Evolutionary conservation across 1,139 yeast genomes (phyloP).

Genomic region (Nakaseomyces uthaithaninus): DNA sequence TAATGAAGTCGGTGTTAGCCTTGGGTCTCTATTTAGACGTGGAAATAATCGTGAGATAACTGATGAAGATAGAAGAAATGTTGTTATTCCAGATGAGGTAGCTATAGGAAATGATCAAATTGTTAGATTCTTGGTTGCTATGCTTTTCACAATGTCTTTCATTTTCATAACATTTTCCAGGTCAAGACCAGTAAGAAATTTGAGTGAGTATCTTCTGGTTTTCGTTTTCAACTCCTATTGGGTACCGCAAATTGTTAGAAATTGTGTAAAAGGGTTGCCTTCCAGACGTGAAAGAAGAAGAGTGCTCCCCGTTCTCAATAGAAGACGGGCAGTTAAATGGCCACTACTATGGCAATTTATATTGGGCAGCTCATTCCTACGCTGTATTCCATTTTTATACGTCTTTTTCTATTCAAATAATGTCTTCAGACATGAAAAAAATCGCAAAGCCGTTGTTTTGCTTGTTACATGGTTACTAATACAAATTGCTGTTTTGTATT

Average conservation of each 20-base stretch:
- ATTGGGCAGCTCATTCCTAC: constrained; percentile 52
- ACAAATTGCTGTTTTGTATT: constrained; percentile 48
- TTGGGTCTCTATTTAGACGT: constrained; percentile 23
- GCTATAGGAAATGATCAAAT: constrained; percentile 53
- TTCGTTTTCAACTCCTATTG: constrained; percentile 61
- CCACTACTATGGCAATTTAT: constrained; percentile 43
- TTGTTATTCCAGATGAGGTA: constrained; percentile 42
- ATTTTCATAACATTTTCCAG: constrained; percentile 55
- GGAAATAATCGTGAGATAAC: constrained; percentile 16
- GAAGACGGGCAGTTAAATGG: constrained; percentile 21
- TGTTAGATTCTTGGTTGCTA: constrained; percentile 48
- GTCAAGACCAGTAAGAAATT: constrained; percentile 49
- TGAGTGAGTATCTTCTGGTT: constrained; percentile 51
- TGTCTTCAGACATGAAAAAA: constrained; percentile 51
- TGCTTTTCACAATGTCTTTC: constrained; percentile 52
- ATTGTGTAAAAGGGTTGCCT: constrained; percentile 41
- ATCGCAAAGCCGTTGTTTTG: constrained; percentile 41
- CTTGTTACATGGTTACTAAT: constrained; percentile 46
- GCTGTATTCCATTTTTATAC: constrained; percentile 61
- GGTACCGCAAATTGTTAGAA: constrained; percentile 85
- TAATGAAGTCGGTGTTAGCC: constrained; percentile 42
- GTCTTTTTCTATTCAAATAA: constrained; percentile 41
- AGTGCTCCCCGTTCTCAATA: constrained; percentile 10
- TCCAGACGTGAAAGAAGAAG: constrained; percentile 23
- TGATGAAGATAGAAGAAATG: constrained; percentile 17